Conservation (phyloP, 2,329 filamentous ascomycete genomes). For the Boeremia exigua region DNA sequence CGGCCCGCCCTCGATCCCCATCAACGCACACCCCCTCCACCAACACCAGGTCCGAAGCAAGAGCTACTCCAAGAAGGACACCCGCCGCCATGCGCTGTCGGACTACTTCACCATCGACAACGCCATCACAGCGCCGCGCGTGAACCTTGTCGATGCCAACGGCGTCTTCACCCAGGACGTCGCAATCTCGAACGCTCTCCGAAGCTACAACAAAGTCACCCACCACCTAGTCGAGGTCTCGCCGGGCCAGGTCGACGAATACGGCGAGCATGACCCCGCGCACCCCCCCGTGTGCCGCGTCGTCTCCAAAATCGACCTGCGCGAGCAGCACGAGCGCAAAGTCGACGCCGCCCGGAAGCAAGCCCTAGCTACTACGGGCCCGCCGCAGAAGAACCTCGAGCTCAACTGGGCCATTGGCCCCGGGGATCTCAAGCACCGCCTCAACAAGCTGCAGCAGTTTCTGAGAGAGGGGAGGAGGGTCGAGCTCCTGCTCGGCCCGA, state of each 20-base stretch:
- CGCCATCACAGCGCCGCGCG: conserved; percentile 54
- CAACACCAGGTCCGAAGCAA: conserved; percentile 27
- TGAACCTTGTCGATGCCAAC: conserved; percentile 54
- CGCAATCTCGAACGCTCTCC: conserved; percentile 48
- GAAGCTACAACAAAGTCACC: conserved; percentile 55
- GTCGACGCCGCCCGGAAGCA: conserved; percentile 52
- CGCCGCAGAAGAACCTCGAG: conserved; percentile 75
- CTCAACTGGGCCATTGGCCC: conserved; percentile 84
- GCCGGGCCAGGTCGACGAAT: conserved; percentile 30
- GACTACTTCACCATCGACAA: conserved; percentile 54
- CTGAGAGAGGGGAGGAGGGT: conserved; percentile 77
- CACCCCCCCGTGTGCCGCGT: conserved; percentile 72
- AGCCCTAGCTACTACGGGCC: conserved; percentile 38
- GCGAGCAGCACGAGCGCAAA: conserved; percentile 55
- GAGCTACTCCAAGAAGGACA: conserved; percentile 32
- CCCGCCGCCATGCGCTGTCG: conserved; percentile 46
- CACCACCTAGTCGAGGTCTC: conserved; percentile 60
- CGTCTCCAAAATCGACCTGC: conserved; percentile 62
- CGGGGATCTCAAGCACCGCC: conserved; percentile 72
- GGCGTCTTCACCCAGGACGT: conserved; percentile 45
- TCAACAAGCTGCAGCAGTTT: conserved; percentile 65
- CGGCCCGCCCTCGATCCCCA: conserved; percentile 8
- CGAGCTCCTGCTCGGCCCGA: conserved; percentile 73
- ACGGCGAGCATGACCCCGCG: conserved; percentile 49
- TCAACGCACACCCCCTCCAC: conserved; percentile 8